These are phyloP conservation scores for Metschnikowia matae DNA, from an alignment of 805 yeast species.

Conservation along the genomic window DNA sequence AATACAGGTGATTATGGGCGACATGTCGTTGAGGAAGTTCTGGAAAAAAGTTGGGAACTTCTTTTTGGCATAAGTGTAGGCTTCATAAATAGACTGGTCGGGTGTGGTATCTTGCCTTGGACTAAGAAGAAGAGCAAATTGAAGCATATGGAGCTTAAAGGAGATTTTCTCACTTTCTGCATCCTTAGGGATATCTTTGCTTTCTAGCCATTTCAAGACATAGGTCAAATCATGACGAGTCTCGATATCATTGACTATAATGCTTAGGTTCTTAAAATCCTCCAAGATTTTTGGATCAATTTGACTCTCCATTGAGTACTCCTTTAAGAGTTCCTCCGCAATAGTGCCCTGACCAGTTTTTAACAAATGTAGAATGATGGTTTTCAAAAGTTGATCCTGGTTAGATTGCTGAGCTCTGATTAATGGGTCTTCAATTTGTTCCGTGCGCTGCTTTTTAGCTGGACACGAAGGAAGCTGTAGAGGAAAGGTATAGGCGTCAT, in stretches of 20 bases:
- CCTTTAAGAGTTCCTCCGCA: constrained; percentile 27
- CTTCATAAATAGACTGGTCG: constrained; percentile 21
- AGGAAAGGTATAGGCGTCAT: constrained; percentile 41
- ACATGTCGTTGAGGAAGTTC: constrained; percentile 30
- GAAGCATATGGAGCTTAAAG: constrained; percentile 40
- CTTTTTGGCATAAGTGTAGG: constrained; percentile 36
- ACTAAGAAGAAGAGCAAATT: constrained; percentile 30
- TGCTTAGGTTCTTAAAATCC: constrained; percentile 27
- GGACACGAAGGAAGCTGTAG: constrained; percentile 30
- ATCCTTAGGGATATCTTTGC: constrained; percentile 12
- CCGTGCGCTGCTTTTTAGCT: constrained; percentile 2
- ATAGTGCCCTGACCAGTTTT: constrained; percentile 39
- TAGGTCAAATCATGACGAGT: constrained; percentile 28
- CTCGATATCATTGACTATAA: constrained; percentile 33
- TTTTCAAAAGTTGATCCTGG: constrained; percentile 30
- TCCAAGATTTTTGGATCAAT: constrained; percentile 24
- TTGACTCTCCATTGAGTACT: constrained; percentile 17
- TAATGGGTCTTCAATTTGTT: neutral
- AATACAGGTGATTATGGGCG: constrained; percentile 33
- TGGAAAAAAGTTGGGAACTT: constrained; percentile 32
- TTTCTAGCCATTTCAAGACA: constrained; percentile 33
- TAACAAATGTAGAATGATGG: constrained; percentile 36
- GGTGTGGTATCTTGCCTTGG: constrained; percentile 17
- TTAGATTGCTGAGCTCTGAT: constrained; percentile 20
- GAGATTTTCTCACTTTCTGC: constrained; percentile 23